phyloP scores from a whole-genome alignment of 176 grass and related monocot genomes.

The Juncus effusus region DNA sequence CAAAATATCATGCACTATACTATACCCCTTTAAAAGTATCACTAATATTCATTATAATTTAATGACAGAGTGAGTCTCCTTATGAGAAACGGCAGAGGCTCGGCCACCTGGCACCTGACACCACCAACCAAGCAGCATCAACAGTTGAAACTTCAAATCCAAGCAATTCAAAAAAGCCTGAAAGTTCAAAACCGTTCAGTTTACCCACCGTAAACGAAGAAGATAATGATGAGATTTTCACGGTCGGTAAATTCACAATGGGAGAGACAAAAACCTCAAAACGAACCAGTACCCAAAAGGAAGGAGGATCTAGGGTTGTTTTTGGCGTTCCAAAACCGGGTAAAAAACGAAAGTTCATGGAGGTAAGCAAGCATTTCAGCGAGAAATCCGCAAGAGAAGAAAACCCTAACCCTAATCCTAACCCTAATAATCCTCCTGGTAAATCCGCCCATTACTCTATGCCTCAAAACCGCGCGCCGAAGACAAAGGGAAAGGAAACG shows the following conservation, averaged over 20 bases:
- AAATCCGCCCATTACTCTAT: conserved; percentile 57
- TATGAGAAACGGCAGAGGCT: conserved; percentile 77
- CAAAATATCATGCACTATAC: neutral
- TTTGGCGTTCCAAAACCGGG: conserved; percentile 95
- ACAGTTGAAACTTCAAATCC: conserved; percentile 26
- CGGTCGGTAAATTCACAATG: conserved; percentile 50
- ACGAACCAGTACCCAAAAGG: conserved; percentile 68
- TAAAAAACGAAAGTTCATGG: conserved; percentile 98
- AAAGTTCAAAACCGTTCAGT: conserved; percentile 38
- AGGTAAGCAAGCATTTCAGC: conserved; percentile 92
- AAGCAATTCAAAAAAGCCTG: conserved; percentile 33
- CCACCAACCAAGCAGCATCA: conserved; percentile 21
- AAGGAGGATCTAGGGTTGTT: conserved; percentile 87
- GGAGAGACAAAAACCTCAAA: conserved; percentile 55
- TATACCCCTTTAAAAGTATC: conserved; percentile 2
- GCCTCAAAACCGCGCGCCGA: conserved; percentile 44
- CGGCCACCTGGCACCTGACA: conserved; percentile 30
- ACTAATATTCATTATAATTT: neutral
- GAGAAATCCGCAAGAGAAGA: conserved; percentile 35
- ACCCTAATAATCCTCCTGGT: conserved; percentile 33
- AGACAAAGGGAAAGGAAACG: conserved; percentile 46
- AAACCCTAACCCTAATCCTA: conserved; percentile 15
- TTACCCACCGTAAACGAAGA: conserved; percentile 28
- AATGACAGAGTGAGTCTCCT: conserved; percentile 74
- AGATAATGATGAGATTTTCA: conserved; percentile 61